phyloP scores from a whole-genome alignment of 139 green algal genomes.

The Chlorella sp. region DNA sequence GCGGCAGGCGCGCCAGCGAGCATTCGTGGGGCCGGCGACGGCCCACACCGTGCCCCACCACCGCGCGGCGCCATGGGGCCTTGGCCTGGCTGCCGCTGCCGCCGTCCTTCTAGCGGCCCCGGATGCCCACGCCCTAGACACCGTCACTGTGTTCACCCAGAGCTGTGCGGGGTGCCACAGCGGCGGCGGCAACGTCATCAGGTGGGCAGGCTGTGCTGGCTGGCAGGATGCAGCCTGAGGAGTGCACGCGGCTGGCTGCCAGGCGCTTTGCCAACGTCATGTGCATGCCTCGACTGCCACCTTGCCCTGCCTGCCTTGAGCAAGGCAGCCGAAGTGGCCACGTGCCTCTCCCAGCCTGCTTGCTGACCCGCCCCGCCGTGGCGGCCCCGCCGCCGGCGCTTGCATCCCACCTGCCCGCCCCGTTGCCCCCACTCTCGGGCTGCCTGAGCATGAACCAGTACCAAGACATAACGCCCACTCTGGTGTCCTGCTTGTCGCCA shows the following conservation, averaged over 20 bases:
- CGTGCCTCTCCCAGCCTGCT: too few relatives aligned
- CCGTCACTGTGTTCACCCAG: neutral
- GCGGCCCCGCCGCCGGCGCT: neutral
- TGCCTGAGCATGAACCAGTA: too few relatives aligned
- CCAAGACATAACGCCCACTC: neutral
- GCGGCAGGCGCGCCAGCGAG: too few relatives aligned
- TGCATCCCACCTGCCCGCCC: neutral
- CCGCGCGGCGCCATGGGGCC: neutral
- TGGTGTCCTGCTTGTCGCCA: neutral
- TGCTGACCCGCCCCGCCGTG: too few relatives aligned
- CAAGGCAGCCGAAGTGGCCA: too few relatives aligned
- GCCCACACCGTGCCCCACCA: too few relatives aligned
- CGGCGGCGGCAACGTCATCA: constrained; percentile 7
- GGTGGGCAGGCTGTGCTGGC: neutral
- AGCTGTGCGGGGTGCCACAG: neutral
- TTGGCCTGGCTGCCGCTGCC: neutral
- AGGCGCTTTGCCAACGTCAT: neutral
- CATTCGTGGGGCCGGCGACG: too few relatives aligned
- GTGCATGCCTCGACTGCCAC: too few relatives aligned
- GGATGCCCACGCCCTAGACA: neutral
- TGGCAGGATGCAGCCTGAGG: neutral
- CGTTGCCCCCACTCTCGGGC: too few relatives aligned
- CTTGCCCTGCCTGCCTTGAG: too few relatives aligned
- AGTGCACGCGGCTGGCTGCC: neutral
- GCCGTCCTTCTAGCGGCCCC: neutral